A percentile compares a stretch with the other conserved stretches of the same genome.
Evolutionary conservation across 1,139 yeast species (phyloP).

Genomic region (Lodderomyces pseudojiufengensis): DNA sequence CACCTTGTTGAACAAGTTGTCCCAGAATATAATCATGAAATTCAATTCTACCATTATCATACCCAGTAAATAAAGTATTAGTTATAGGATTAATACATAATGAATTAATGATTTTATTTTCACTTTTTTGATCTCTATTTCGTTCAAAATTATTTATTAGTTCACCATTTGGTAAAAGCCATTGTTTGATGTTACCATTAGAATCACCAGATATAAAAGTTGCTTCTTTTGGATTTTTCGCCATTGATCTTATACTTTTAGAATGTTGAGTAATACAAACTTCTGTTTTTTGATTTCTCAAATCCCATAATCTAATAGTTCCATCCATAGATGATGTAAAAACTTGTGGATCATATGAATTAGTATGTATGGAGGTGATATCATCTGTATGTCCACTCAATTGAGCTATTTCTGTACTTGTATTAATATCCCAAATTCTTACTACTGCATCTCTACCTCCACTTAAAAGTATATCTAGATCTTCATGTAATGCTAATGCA

Average conservation of each 20-base stretch:
- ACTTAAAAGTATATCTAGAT: slow-evolving; percentile 77
- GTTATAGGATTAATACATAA: slow-evolving; percentile 59
- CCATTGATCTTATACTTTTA: slow-evolving; percentile 73
- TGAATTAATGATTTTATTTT: slow-evolving; percentile 57
- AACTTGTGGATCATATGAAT: slow-evolving; percentile 79
- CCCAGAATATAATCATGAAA: slow-evolving; percentile 81
- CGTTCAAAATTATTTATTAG: slow-evolving; percentile 45
- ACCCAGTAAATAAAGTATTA: slow-evolving; percentile 74
- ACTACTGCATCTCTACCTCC: slow-evolving; percentile 90
- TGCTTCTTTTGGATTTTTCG: slow-evolving; percentile 65
- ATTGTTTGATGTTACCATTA: slow-evolving; percentile 75
- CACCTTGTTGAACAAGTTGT: slow-evolving; percentile 50
- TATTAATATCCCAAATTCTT: slow-evolving; percentile 90
- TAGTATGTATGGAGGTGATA: slow-evolving; percentile 67
- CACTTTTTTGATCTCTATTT: slow-evolving; percentile 5
- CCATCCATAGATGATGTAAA: slow-evolving; percentile 81
- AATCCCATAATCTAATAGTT: slow-evolving; percentile 85
- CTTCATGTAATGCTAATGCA: slow-evolving; percentile 80
- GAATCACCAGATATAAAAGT: slow-evolving; percentile 76
- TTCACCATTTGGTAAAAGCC: slow-evolving; percentile 78
- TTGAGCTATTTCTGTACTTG: slow-evolving; percentile 71
- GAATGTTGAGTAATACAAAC: slow-evolving; percentile 79
- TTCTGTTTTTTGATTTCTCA: slow-evolving; percentile 35
- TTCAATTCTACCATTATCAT: slow-evolving; percentile 75
- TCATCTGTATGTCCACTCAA: slow-evolving; percentile 80